Conservation (phyloP, 1,284 basidiomycete genomes). For the Meira nashicola region DNA sequence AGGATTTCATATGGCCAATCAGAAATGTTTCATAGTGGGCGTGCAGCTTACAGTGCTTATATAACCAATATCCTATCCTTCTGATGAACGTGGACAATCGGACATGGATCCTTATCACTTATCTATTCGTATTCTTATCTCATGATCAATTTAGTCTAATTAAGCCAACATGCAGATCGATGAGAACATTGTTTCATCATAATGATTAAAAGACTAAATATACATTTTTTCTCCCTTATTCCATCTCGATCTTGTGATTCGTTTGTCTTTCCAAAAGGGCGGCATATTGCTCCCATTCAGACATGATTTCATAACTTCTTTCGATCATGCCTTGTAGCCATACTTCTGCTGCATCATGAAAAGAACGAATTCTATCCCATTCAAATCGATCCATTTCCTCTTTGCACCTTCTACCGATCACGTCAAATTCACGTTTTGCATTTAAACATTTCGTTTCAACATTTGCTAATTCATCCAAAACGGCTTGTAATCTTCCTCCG, state of each 20-base stretch:
- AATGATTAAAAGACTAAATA: neutral
- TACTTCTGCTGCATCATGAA: conserved; percentile 69
- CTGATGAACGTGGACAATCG: neutral
- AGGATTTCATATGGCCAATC: too few species aligned
- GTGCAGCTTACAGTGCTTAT: too few species aligned
- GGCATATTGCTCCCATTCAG: conserved; percentile 39
- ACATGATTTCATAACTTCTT: conserved; percentile 65
- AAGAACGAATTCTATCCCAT: conserved; percentile 82
- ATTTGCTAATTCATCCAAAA: conserved; percentile 30
- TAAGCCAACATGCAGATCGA: neutral
- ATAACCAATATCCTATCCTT: too few species aligned
- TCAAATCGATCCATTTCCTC: conserved; percentile 89
- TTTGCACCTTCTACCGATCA: conserved; percentile 80
- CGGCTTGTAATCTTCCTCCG: conserved; percentile 1
- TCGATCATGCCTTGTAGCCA: conserved; percentile 77
- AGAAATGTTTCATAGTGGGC: too few species aligned
- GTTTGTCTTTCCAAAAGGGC: conserved; percentile 37
- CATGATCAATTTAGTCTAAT: too few species aligned
- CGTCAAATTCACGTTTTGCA: conserved; percentile 74
- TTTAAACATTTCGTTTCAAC: conserved; percentile 29
- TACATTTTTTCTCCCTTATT: neutral
- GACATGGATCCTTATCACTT: too few species aligned
- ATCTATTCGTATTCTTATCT: neutral
- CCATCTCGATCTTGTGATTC: conserved; percentile 13
- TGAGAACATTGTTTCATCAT: neutral